A percentile compares a stretch with the other conserved stretches of the same genome.
Evolutionary conservation across 2,329 filamentous ascomycete species (phyloP).

Genomic region (Endothia cerciana): DNA sequence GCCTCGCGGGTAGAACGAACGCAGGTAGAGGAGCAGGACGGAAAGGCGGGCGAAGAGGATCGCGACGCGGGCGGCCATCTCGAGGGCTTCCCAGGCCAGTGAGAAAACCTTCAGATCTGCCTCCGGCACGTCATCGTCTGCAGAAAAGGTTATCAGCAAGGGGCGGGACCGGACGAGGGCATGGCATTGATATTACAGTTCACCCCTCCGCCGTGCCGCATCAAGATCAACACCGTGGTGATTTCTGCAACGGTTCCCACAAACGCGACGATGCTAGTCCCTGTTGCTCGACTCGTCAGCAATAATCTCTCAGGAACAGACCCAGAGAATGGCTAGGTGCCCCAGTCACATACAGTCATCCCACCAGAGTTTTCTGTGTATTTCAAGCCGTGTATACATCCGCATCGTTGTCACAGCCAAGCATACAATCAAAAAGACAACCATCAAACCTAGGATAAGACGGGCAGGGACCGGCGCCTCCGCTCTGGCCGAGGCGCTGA

Average conservation of each 20-base stretch:
- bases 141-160: not conserved
- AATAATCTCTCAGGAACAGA: not conserved
- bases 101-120: slow-evolving; percentile 26
- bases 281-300: slow-evolving; percentile 21
- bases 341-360: slow-evolving; percentile 33
- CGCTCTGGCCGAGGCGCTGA: slow-evolving; percentile 8
- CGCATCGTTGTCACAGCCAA: slow-evolving; percentile 27
- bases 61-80: slow-evolving; percentile 33
- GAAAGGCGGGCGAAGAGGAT: slow-evolving; percentile 36
- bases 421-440: not conserved
- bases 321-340: not conserved
- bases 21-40: slow-evolving; percentile 43
- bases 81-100: slow-evolving; percentile 32
- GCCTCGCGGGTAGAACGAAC: slow-evolving; percentile 52
- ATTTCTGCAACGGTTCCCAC: slow-evolving; percentile 31
- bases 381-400: slow-evolving; percentile 31
- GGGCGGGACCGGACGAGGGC: not conserved
- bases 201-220: slow-evolving; percentile 30
- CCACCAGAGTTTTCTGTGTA: slow-evolving; percentile 35
- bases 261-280: slow-evolving; percentile 33
- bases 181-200: not conserved
- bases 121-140: slow-evolving; percentile 28
- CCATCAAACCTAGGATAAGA: not conserved
- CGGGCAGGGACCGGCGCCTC: slow-evolving; percentile 7
- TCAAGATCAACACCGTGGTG: slow-evolving; percentile 29